Evolutionary conservation across 768 basidiomycete genomes (phyloP).

Genomic region (Sarcodon sp.): DNA sequence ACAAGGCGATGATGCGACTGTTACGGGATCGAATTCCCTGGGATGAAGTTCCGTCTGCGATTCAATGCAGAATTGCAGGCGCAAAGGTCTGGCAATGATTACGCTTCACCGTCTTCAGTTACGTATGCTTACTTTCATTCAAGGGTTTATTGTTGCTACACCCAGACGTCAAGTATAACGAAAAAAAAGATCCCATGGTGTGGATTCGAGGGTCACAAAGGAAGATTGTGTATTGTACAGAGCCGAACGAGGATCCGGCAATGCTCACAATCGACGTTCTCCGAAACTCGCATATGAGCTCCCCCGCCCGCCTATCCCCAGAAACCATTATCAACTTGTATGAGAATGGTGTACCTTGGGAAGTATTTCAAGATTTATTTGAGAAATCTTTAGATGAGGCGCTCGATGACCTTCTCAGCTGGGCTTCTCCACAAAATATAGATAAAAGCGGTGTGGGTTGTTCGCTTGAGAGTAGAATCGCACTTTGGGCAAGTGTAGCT

Average conservation of each 20-base stretch:
- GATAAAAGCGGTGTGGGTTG: neutral
- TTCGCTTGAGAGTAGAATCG: constrained; percentile 5
- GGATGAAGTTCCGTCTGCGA: constrained; percentile 12
- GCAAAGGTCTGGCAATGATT: constrained; percentile 11
- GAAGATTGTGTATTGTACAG: constrained; percentile 21
- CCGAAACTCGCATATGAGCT: constrained; percentile 32
- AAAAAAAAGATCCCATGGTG: constrained; percentile 7
- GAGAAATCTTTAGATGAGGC: constrained; percentile 11
- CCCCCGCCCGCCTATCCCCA: constrained; percentile 32
- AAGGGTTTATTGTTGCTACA: constrained; percentile 18
- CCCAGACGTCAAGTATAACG: constrained; percentile 7
- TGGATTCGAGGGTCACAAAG: constrained; percentile 18
- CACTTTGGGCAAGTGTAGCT: constrained; percentile 13
- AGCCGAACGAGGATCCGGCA: constrained; percentile 21
- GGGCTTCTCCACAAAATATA: constrained; percentile 5
- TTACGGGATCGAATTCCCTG: constrained; percentile 11
- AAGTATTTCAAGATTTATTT: constrained; percentile 21
- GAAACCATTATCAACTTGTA: constrained; percentile 53
- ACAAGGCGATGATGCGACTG: constrained; percentile 30
- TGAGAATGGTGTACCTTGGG: constrained; percentile 44
- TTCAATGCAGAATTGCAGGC: constrained; percentile 17
- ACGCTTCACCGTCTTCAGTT: neutral
- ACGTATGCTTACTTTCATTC: neutral
- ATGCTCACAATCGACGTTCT: constrained; percentile 42
- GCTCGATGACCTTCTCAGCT: constrained; percentile 13